Percentiles rank a stretch among this genome's conserved stretches.
Evolutionary conservation across 2,329 filamentous ascomycete species (phyloP).

Genomic region (Davidsoniella neocaledoniae): DNA sequence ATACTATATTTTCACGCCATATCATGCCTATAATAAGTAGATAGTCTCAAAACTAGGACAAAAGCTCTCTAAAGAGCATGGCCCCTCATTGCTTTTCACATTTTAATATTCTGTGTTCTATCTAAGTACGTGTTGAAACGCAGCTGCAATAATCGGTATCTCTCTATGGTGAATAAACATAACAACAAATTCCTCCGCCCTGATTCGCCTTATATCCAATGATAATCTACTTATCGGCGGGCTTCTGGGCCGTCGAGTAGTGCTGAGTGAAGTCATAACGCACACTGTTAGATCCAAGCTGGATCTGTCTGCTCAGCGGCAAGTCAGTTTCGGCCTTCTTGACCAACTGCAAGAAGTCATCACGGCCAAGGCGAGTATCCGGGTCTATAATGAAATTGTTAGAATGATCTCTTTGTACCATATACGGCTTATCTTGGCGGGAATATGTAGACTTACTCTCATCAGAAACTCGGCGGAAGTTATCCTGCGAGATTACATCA

Average conservation of each 20-base stretch:
- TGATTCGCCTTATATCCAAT: background rate
- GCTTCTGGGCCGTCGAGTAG: constrained; percentile 17
- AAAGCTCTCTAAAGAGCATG: too few species aligned
- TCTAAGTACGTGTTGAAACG: constrained; percentile 2
- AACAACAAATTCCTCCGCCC: background rate
- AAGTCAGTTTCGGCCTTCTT: constrained; percentile 22
- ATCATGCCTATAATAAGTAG: too few species aligned
- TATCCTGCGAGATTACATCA: constrained; percentile 26
- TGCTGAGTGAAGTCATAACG: constrained; percentile 30
- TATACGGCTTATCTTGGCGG: background rate
- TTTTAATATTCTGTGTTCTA: background rate
- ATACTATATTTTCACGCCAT: too few species aligned
- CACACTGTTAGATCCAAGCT: constrained; percentile 22
- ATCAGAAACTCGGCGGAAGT: constrained; percentile 27
- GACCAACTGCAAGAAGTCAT: constrained; percentile 24
- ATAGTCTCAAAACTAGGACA: too few species aligned
- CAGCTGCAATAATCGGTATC: background rate
- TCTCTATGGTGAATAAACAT: constrained; percentile 3
- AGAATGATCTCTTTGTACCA: background rate
- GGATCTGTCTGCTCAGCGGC: constrained; percentile 19
- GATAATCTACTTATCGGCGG: background rate
- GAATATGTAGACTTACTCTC: constrained; percentile 16
- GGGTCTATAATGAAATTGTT: constrained; percentile 12
- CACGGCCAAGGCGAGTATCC: constrained; percentile 22
- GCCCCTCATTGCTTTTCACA: too few species aligned